phyloP scores from a whole-genome alignment of 148 eudicot species.

The Amaranthus palmeri region DNA sequence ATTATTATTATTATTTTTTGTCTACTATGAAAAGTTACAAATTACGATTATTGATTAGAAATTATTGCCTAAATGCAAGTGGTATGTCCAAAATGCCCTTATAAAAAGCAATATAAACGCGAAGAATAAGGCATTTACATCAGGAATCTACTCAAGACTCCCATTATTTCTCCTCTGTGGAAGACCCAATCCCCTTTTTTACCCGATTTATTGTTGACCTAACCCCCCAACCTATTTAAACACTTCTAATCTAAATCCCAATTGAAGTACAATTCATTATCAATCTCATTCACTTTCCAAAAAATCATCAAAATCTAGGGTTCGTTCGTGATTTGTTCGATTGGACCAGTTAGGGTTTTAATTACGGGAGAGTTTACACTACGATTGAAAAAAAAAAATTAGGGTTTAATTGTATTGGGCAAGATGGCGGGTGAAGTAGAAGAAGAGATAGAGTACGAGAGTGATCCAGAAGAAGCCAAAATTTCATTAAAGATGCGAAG shows the following conservation, averaged over 20 bases:
- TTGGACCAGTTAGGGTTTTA: conserved; percentile 5
- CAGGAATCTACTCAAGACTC: conserved; percentile 16
- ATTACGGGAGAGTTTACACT: not conserved
- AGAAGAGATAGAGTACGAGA: conserved; percentile 74
- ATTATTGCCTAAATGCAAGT: too few relatives aligned
- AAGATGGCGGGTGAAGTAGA: conserved; percentile 21
- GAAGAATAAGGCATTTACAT: not conserved
- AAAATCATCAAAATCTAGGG: conserved; percentile 1
- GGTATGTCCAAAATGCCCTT: too few relatives aligned
- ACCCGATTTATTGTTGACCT: conserved; percentile 1
- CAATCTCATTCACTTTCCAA: not conserved
- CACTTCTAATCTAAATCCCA: too few relatives aligned
- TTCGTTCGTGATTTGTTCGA: not conserved
- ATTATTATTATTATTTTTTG: too few relatives aligned
- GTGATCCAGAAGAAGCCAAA: conserved; percentile 89
- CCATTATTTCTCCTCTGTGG: not conserved
- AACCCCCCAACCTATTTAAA: not conserved
- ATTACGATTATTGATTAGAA: too few relatives aligned
- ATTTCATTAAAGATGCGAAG: conserved; percentile 64
- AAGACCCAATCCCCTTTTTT: not conserved
- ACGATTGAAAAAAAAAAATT: not conserved
- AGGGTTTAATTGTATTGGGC: conserved; percentile 18
- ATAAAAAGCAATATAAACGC: too few relatives aligned
- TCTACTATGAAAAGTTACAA: too few relatives aligned
- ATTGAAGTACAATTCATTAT: too few relatives aligned